A percentile compares a stretch with the other conserved stretches of the same genome.
phyloP scores from a whole-genome alignment of 1,139 yeast species.

The Lodderomyces theae region DNA sequence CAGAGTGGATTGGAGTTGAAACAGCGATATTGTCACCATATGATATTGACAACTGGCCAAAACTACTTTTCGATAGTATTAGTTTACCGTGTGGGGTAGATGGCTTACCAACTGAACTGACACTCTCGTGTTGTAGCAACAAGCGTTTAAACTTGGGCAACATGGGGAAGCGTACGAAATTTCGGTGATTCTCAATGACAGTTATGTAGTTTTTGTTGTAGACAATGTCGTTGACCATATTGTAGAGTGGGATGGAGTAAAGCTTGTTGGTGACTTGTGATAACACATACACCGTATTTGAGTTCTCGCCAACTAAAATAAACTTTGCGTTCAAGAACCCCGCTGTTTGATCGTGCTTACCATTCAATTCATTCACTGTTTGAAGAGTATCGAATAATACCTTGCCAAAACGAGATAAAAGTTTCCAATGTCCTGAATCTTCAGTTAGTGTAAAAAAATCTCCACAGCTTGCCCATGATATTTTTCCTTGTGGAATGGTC shows the following conservation, averaged over 20 bases:
- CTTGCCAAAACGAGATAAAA: slow-evolving; percentile 38
- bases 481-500: slow-evolving; percentile 8
- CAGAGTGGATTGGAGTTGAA: slow-evolving; percentile 36
- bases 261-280: slow-evolving; percentile 23
- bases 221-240: slow-evolving; percentile 17
- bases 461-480: slow-evolving; percentile 40
- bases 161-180: slow-evolving; percentile 29
- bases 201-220: slow-evolving; percentile 30
- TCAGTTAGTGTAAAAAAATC: slow-evolving; percentile 27
- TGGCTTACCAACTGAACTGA: slow-evolving; percentile 15
- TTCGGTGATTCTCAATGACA: slow-evolving; percentile 21
- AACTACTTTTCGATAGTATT: slow-evolving; percentile 23
- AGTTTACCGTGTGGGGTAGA: slow-evolving; percentile 21
- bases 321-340: slow-evolving; percentile 25
- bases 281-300: slow-evolving; percentile 24
- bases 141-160: slow-evolving; percentile 30
- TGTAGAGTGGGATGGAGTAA: slow-evolving; percentile 9
- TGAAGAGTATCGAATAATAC: slow-evolving; percentile 28
- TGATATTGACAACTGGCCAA: slow-evolving; percentile 31
- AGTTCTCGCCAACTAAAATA: slow-evolving; percentile 27
- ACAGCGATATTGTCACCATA: slow-evolving; percentile 32
- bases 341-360: slow-evolving; percentile 15
- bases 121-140: slow-evolving; percentile 21
- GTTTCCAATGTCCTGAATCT: slow-evolving; percentile 30
- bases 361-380: slow-evolving; percentile 25